A percentile compares a stretch with the other conserved stretches of the same genome.
These are phyloP conservation scores for Vaccinium vitisidaea DNA, from an alignment of 148 eudicot genomes.

Conservation along the genomic window DNA sequence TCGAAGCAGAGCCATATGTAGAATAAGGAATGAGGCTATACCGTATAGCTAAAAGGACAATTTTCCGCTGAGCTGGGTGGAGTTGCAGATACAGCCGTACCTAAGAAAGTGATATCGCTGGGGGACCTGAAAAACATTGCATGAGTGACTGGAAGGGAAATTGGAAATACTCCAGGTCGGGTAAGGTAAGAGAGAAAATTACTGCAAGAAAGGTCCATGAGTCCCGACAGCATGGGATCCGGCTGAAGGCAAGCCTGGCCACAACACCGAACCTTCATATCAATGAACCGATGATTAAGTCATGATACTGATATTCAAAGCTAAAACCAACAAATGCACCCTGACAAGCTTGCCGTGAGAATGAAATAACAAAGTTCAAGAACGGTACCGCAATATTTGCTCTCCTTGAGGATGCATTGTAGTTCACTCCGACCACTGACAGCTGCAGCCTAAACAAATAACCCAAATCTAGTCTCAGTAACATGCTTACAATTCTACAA, in stretches of 20 bases:
- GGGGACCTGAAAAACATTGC: conserved; percentile 31
- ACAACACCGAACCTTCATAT: conserved; percentile 16
- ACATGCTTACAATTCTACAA: neutral
- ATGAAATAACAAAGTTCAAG: neutral
- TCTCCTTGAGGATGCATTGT: conserved; percentile 19
- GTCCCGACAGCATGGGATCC: conserved; percentile 23
- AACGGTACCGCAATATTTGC: conserved; percentile 28
- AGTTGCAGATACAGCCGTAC: conserved; percentile 23
- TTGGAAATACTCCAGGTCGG: neutral
- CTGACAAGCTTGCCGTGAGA: neutral
- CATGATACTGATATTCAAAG: conserved; percentile 4
- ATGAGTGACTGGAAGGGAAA: conserved; percentile 14
- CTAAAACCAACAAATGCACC: neutral
- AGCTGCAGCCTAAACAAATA: conserved; percentile 32
- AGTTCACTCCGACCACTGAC: conserved; percentile 15
- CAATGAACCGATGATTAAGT: neutral
- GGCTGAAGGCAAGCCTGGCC: conserved; percentile 31
- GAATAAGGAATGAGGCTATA: conserved; percentile 15
- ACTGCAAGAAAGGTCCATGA: conserved; percentile 31
- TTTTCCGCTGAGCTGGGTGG: conserved; percentile 17
- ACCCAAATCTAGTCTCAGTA: conserved; percentile 8
- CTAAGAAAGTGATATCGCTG: conserved; percentile 30
- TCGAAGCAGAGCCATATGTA: neutral
- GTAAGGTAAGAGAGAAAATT: conserved; percentile 21
- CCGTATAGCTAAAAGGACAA: conserved; percentile 30